Conservation (phyloP, 306 rosid genomes). For the Betula pendula region DNA sequence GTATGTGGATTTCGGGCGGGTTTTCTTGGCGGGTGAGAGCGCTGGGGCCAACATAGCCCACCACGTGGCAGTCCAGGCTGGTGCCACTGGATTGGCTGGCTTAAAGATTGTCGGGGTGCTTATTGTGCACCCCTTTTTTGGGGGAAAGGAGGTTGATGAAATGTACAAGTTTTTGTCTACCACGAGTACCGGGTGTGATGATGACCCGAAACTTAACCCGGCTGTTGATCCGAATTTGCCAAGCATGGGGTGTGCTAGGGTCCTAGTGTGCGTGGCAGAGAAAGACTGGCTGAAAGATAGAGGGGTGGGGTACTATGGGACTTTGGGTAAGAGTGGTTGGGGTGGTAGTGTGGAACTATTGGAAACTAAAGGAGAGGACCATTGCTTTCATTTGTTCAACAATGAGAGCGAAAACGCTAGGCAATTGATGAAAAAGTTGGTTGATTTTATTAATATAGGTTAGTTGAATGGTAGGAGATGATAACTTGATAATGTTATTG, state of each 20-base stretch:
- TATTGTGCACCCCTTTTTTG: slow-evolving; percentile 28
- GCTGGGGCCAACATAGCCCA: slow-evolving; percentile 35
- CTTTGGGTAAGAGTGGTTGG: slow-evolving; percentile 25
- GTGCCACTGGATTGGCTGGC: slow-evolving; percentile 10
- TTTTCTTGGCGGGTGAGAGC: slow-evolving; percentile 34
- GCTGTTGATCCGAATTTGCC: slow-evolving; percentile 17
- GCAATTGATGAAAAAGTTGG: background rate
- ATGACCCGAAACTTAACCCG: slow-evolving; percentile 32
- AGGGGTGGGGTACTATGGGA: slow-evolving; percentile 21
- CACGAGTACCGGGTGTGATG: slow-evolving; percentile 16
- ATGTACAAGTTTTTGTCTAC: slow-evolving; percentile 24
- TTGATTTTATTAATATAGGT: slow-evolving; percentile 3
- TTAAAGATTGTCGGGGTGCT: slow-evolving; percentile 16
- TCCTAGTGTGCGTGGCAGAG: slow-evolving; percentile 34
- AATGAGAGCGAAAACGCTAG: background rate
- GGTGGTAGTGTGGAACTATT: slow-evolving; percentile 14
- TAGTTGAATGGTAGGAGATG: background rate
- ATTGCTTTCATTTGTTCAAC: slow-evolving; percentile 26
- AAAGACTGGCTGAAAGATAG: slow-evolving; percentile 33
- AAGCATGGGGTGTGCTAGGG: slow-evolving; percentile 19
- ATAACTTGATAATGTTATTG: too few species aligned
- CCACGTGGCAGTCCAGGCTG: slow-evolving; percentile 27
- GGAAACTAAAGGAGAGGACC: slow-evolving; percentile 30
- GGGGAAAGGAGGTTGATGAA: slow-evolving; percentile 13
- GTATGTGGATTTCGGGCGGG: slow-evolving; percentile 21